Base-by-base conservation (phyloP, 2,329 filamentous ascomycete genomes). In the Aspergillus piperis region DNA sequence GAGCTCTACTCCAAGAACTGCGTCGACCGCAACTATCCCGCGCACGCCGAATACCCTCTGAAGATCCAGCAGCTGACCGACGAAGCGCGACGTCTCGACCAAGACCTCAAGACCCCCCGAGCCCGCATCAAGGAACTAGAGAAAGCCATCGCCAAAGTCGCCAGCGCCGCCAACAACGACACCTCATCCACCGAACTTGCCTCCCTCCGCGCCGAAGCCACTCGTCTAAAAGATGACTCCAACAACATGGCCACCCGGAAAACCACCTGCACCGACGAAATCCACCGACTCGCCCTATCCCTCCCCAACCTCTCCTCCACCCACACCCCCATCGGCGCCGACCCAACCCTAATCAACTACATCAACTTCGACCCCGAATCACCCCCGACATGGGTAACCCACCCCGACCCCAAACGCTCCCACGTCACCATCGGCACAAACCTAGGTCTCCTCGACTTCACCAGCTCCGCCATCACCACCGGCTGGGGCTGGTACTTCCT, bases 401-500 rank as follows among this genome's bases (percentile, higher is more conserved):
- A 57, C 13, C 59, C 67, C 60, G 60, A 71, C 60, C 60, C 68
- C 6, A 65, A 70, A n/a, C 78, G 86, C 44, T 94, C 90, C 0
- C 93, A 97, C 75, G 90, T 95, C 7, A 85, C 94, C 66, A 94
- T 99, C 67, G 95, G 95, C 32, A 83, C 87, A 4, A 86, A 92
- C 71, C 85, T 99, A n/a, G 88, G 89, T 36, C 83, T 99, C n/a
- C 82, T 99, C 54, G 94, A 99, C 78, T 97, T 99, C 71, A 82
- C 89, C 5, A 88, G 85, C 61, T 92, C 92, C 5, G 89, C 89
- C 2, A 87, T 85, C n/a, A 88, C 91, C 1, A 91, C 89, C 3
- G 95, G 95, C 39, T 99, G 94, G 94, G 95, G 95, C 1, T 99
- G 92, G 91, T 99, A 99, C 80, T 98, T 92, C 77, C 86, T 99